These are phyloP conservation scores for Zymoseptoria brevis DNA, from an alignment of 2,329 filamentous ascomycete species.

Conservation along the genomic window DNA sequence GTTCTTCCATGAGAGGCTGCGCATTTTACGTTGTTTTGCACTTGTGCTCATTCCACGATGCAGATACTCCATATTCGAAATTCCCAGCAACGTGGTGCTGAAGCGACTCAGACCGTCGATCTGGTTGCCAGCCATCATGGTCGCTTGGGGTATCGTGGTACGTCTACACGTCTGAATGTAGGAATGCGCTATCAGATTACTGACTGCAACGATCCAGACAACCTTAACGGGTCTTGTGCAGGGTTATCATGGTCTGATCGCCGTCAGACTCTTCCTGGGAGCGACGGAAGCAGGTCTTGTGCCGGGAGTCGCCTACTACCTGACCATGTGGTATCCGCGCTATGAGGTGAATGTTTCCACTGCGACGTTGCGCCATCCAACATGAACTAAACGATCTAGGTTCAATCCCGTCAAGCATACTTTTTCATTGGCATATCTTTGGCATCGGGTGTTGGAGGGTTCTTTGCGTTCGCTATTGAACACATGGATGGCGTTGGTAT, in stretches of 20 bases:
- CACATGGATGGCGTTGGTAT: conserved; percentile 24
- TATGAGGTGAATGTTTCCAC: conserved; percentile 24
- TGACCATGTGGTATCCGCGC: conserved; percentile 41
- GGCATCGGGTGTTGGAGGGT: conserved; percentile 45
- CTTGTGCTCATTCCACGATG: not conserved
- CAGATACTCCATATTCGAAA: not conserved
- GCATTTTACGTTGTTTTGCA: conserved; percentile 55
- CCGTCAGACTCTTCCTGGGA: not conserved
- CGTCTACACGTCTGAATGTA: not conserved
- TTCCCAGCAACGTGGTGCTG: not conserved
- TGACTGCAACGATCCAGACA: not conserved
- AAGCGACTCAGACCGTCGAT: conserved; percentile 15
- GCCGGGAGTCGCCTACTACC: conserved; percentile 31
- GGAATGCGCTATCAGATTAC: not conserved
- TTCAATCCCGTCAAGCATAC: conserved; percentile 38
- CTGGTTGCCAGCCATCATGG: conserved; percentile 16
- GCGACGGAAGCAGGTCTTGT: not conserved
- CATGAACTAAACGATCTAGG: conserved; percentile 30
- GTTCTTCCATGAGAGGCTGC: conserved; percentile 26
- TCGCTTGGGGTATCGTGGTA: not conserved
- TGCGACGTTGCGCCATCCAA: not conserved
- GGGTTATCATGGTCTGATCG: not conserved
- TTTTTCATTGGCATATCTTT: conserved; percentile 43
- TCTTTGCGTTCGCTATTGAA: conserved; percentile 46
- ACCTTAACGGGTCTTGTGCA: not conserved